A percentile compares a stretch with the other conserved stretches of the same genome.
These are phyloP conservation scores for Plasmodium knowlesi DNA, from an alignment of 169 alveolate genomes.

Conservation along the genomic window DNA sequence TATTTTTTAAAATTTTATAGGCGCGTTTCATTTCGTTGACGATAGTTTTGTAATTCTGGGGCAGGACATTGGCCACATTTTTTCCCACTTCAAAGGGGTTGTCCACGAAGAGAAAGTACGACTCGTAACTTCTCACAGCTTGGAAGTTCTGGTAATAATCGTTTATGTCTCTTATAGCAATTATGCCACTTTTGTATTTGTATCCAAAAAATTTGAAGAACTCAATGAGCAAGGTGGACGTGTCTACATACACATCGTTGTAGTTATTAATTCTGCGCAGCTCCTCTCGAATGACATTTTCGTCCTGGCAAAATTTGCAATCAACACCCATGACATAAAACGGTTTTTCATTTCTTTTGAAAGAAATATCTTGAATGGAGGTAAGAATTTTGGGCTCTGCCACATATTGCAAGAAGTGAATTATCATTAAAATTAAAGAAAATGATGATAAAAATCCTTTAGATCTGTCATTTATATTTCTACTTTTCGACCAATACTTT, in stretches of 20 bases:
- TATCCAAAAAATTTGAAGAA: constrained; percentile 76
- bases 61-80: constrained; percentile 84
- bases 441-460: constrained; percentile 87
- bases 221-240: constrained; percentile 39
- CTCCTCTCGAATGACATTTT: constrained; percentile 76
- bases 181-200: constrained; percentile 73
- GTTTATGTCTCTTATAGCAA: constrained; percentile 77
- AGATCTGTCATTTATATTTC: constrained; percentile 84
- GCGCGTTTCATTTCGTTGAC: constrained; percentile 72
- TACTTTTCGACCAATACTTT: constrained; percentile 85
- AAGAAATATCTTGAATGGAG: constrained; percentile 86
- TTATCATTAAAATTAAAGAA: constrained; percentile 85
- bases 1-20: constrained; percentile 62
- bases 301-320: constrained; percentile 81
- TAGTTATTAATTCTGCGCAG: constrained; percentile 63
- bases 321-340: constrained; percentile 84
- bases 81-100: constrained; percentile 87
- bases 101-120: constrained; percentile 79
- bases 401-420: constrained; percentile 85
- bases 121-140: constrained; percentile 42
- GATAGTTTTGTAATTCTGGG: constrained; percentile 67
- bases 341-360: constrained; percentile 82
- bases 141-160: constrained; percentile 66
- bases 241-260: constrained; percentile 34
- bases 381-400: constrained; percentile 83